phyloP scores from a whole-genome alignment of 1,284 basidiomycete species.

The Tremellales sp. region DNA sequence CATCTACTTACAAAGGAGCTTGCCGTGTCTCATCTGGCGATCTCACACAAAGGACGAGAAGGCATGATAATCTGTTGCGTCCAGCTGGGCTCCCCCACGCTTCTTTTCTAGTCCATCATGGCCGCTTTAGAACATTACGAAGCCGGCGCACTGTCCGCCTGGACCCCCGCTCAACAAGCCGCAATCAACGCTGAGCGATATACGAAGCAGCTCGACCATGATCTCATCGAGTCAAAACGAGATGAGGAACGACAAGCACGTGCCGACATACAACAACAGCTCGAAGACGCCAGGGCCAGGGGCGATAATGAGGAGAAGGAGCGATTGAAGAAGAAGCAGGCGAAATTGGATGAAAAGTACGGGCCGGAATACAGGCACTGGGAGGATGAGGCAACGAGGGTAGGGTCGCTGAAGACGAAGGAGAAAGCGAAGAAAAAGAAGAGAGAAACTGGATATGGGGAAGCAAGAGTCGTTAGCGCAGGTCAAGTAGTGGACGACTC shows the following conservation, averaged over 20 bases:
- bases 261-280: background rate
- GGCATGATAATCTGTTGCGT: no score
- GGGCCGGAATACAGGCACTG: slow-evolving; percentile 1
- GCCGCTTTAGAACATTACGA: slow-evolving; percentile 2
- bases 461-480: slow-evolving; percentile 8
- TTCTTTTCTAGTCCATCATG: no score
- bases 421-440: slow-evolving; percentile 3
- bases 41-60: no score
- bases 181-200: slow-evolving; percentile 5
- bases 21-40: no score
- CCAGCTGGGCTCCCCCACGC: no score
- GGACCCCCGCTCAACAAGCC: slow-evolving; percentile 14
- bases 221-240: background rate
- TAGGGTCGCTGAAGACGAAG: slow-evolving; percentile 13
- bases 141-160: slow-evolving; percentile 8
- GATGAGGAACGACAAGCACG: background rate
- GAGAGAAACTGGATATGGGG: slow-evolving; percentile 3
- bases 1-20: no score
- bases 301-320: background rate
- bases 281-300: background rate
- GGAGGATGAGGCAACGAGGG: slow-evolving; percentile 12
- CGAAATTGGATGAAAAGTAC: slow-evolving; percentile 7
- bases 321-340: slow-evolving; percentile 6
- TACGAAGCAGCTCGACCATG: background rate
- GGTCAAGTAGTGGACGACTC: slow-evolving; percentile 18